These are phyloP conservation scores for Aspergillus neotritici DNA, from an alignment of 2,329 filamentous ascomycete genomes.

Conservation along the genomic window DNA sequence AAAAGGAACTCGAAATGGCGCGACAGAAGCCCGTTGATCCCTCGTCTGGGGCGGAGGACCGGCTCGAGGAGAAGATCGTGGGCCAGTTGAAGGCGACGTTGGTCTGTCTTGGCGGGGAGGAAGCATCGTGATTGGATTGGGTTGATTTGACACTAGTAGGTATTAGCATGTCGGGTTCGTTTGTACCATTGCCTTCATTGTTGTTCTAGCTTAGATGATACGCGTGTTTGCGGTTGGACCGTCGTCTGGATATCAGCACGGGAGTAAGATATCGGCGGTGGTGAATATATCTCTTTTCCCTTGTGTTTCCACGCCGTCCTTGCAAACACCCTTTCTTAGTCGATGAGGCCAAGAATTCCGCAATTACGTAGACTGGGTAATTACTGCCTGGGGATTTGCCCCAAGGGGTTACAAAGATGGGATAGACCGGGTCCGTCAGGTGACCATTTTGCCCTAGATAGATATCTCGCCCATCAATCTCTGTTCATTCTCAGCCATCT, in stretches of 20 bases:
- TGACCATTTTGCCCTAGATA: no score
- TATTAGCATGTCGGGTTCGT: no score
- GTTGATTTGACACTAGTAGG: not conserved
- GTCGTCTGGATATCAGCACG: not conserved
- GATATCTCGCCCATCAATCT: no score
- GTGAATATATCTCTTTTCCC: not conserved
- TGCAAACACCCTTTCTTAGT: not conserved
- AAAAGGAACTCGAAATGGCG: constrained; percentile 62
- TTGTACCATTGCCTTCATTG: no score
- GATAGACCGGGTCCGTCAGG: no score
- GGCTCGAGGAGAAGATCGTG: constrained; percentile 71
- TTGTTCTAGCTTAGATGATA: not conserved
- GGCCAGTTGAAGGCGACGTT: constrained; percentile 57
- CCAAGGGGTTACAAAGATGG: no score
- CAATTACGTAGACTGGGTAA: no score
- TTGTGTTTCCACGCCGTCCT: not conserved
- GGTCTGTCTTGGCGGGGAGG: constrained; percentile 37
- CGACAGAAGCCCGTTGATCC: constrained; percentile 38
- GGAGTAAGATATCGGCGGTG: not conserved
- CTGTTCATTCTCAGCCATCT: no score
- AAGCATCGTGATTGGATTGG: constrained; percentile 25
- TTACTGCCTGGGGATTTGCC: no score
- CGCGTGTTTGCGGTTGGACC: not conserved
- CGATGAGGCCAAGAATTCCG: no score
- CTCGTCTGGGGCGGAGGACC: constrained; percentile 51